Evolutionary conservation across 805 yeast genomes (phyloP).

Genomic region (Candida ponderosae): DNA sequence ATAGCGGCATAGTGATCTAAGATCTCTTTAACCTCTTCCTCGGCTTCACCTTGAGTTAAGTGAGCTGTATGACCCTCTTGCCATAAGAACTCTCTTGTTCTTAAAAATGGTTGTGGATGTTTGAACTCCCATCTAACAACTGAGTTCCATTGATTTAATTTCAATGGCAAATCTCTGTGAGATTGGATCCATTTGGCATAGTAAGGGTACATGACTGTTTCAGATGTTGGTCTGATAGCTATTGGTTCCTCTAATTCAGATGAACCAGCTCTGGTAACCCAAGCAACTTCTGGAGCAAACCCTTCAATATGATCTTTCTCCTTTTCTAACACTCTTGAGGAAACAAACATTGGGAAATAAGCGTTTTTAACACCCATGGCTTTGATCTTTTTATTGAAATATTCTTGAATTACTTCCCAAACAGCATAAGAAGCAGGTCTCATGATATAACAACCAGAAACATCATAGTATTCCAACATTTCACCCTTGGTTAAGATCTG

Average conservation of each 20-base stretch:
- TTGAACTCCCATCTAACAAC: conserved; percentile 99
- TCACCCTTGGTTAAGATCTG: conserved; percentile 96
- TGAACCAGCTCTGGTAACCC: conserved; percentile 96
- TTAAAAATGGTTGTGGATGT: conserved; percentile 98
- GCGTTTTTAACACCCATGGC: conserved; percentile 88
- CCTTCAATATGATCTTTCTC: conserved; percentile 99
- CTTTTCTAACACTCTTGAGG: conserved; percentile 84
- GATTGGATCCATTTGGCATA: conserved; percentile 98
- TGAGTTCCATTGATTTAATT: conserved; percentile 98
- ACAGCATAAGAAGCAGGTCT: conserved; percentile 91
- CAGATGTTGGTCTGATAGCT: conserved; percentile 99
- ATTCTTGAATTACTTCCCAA: conserved; percentile 91
- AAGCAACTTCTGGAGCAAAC: conserved; percentile 99
- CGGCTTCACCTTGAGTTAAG: conserved; percentile 75
- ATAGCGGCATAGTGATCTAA: conserved; percentile 79
- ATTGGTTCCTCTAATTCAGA: conserved; percentile 96
- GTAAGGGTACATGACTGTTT: conserved; percentile 99
- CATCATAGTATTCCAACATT: conserved; percentile 97
- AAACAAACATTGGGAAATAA: conserved; percentile 98
- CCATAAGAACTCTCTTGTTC: conserved; percentile 99
- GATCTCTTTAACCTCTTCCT: conserved; percentile 76
- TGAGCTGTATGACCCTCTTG: conserved; percentile 99
- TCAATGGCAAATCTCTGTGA: conserved; percentile 94
- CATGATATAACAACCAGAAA: conserved; percentile 96
- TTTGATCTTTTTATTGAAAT: conserved; percentile 78